Conservation (phyloP, 176 grass and related monocot genomes). For the Triticum turgidum region DNA sequence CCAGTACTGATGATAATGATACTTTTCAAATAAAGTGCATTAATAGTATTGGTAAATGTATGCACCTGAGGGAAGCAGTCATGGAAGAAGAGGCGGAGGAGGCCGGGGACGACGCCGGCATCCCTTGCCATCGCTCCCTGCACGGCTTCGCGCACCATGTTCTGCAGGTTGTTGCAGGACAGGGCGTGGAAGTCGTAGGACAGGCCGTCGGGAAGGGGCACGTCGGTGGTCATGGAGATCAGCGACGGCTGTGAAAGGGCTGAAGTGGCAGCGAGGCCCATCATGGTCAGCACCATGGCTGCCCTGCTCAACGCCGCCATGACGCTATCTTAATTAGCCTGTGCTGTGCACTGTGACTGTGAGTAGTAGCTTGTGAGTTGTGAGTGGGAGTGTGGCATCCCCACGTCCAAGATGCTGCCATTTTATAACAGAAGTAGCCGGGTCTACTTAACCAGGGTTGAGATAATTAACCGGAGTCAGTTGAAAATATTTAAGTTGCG, state of each 20-base stretch:
- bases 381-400: background rate
- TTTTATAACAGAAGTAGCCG: background rate
- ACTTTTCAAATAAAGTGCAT: no score
- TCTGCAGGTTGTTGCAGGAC: conserved; percentile 24
- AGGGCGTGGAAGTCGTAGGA: conserved; percentile 43
- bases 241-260: no score
- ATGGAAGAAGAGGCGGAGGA: conserved; percentile 53
- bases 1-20: no score
- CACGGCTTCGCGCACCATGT: conserved; percentile 32
- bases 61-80: conserved; percentile 35
- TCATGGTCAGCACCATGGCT: background rate
- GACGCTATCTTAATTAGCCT: no score
- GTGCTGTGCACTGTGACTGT: background rate
- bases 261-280: background rate
- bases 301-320: background rate
- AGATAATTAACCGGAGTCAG: no score
- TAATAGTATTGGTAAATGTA: background rate
- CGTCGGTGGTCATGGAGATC: no score
- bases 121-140: background rate
- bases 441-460: no score
- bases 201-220: conserved; percentile 19
- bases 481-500: no score
- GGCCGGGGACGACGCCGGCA: conserved; percentile 37
- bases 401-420: background rate
- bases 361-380: background rate